Base-by-base conservation (phyloP, 192 early-diverging fungal species). In the Coemansia sp. region DNA sequence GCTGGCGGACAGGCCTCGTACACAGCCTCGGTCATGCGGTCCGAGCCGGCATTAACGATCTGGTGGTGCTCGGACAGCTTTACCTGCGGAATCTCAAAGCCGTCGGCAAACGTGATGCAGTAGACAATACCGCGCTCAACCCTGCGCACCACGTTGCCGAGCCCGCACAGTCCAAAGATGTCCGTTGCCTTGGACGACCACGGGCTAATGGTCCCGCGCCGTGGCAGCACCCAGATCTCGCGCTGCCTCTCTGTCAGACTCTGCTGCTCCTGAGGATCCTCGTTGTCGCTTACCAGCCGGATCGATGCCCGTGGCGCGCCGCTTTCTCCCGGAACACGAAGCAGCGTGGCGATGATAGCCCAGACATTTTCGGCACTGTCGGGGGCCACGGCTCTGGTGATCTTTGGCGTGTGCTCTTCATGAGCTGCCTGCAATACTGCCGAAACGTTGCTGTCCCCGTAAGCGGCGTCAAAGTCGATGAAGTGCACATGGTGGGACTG, bases 161-260 rank as follows among this genome's bases (percentile, higher is more conserved):
- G 81, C 39, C 92, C 94, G 76, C 96, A 98, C 40, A 91, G 86
- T 28, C 84, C 81, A 13, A 91, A 91, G 77, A 99, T 99, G 61
- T 99, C 96, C 15, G 96, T 97, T 2, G 97, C 97, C 83, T 99
- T 99, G 49, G 92, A 94, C 15, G 94, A 96, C 97, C 97, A 99
- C 14, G 97, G 97, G 8, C 93, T 94, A 59, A 99, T 99, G 19
- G 96, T 99, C 21, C 97, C 97, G 54, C 81, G 80, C 12, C 96
- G 84, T 2, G 97, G 97, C 47, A 97, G 68, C 30, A 97, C 90
- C 65, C 87, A 68, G 31, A 94, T 50, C 40, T 35, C 30, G 31
- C 62, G 54, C 52, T 61, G 70, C n/a, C 36, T 55, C 0, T 39
- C 15, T 3, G 8, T 30, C 9, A 65, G 61, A 26, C 18, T 49